Conservation (phyloP, 495 filamentous ascomycete genomes). For the Podospora bellae-mahoneyi region DNA sequence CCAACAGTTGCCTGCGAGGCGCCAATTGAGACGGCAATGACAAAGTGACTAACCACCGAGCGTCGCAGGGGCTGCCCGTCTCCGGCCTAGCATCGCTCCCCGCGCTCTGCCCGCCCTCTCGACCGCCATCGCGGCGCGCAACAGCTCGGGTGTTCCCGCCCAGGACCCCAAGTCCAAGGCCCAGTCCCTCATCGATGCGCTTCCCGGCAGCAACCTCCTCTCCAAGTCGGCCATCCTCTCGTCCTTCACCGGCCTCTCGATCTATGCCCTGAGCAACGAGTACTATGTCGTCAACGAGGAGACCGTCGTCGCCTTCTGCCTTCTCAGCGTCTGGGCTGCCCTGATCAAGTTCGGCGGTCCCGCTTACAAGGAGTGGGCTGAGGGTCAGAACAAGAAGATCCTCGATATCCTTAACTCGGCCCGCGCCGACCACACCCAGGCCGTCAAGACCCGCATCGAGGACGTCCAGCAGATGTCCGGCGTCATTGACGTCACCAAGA, state of each 20-base stretch:
- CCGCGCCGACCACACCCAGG: slow-evolving; percentile 87
- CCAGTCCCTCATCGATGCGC: slow-evolving; percentile 85
- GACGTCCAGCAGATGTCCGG: slow-evolving; percentile 87
- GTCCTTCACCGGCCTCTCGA: slow-evolving; percentile 79
- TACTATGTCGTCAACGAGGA: slow-evolving; percentile 99
- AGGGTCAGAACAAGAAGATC: slow-evolving; percentile 80
- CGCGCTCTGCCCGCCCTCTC: slow-evolving; percentile 70
- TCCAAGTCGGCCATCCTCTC: slow-evolving; percentile 97
- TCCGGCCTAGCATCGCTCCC: slow-evolving; percentile 68
- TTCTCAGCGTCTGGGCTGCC: slow-evolving; percentile 84
- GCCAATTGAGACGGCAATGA: slow-evolving; percentile 26
- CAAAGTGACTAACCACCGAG: slow-evolving; percentile 13
- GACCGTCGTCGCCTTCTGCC: slow-evolving; percentile 81
- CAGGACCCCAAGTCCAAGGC: slow-evolving; percentile 91
- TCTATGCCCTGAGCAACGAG: slow-evolving; percentile 98
- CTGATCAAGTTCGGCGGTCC: slow-evolving; percentile 90
- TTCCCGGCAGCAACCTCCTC: slow-evolving; percentile 79
- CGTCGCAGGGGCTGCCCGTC: slow-evolving; percentile 74
- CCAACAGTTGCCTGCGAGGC: not conserved
- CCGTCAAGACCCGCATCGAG: slow-evolving; percentile 88
- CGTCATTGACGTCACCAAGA: slow-evolving; percentile 94
- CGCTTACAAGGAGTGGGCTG: slow-evolving; percentile 87
- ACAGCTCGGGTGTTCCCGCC: slow-evolving; percentile 70
- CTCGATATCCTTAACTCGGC: slow-evolving; percentile 89
- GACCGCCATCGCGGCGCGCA: slow-evolving; percentile 59